Base-by-base conservation (phyloP, 2,329 filamentous ascomycete species). In the Aspergillus costaricaensis region DNA sequence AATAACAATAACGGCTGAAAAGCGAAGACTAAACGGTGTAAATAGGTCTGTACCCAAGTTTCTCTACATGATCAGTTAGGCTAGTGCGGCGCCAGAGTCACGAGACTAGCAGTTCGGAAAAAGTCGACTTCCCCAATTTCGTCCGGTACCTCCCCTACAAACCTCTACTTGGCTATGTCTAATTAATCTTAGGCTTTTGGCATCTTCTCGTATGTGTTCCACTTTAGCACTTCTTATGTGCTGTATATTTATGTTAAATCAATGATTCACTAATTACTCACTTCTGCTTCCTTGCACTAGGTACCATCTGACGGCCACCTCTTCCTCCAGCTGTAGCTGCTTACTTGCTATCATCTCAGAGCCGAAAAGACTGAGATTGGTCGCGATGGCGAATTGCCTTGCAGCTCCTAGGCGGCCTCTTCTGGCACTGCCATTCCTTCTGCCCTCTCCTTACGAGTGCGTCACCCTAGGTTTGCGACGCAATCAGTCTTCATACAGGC, bases 401-500 rank as follows among this genome's bases (percentile, higher is more conserved):
- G 59, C 66, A 38, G 59, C 69, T 54, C 64, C 72, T 15, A 74
- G 72, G 63, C 72, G 77, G 66, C 72, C 75, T 7, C 69, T 75
- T 36, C 53, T 75, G 38, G 68, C 70, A 27, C 62, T 79, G 48
- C 74, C 75, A 5, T 80, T 79, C 58, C 71, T 79, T 39, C 68
- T 78, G 32, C 76, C 77, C 17, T 76, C 75, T 19, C 72, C 70
- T 64, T 71, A 69, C 58, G 72, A 76, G 63, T 64, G 69, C n/a
- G 65, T 72, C 47, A 58, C 69, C 15, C 58, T 74, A 21, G 69
- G 69, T 44, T 70, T 67, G 57, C 75, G 75, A 55, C 76, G 81
- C 56, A 74, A 80, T 68, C 79, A 83, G 70, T 82, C 82, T 53
- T 78, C 80, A 57, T 80, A 82, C 65, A 76, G 81, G 54, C 79